Evolutionary conservation across 1,284 basidiomycete genomes (phyloP), one percentile per base, ranked within the genome.

Genomic region (Schizopora paradoxa): DNA sequence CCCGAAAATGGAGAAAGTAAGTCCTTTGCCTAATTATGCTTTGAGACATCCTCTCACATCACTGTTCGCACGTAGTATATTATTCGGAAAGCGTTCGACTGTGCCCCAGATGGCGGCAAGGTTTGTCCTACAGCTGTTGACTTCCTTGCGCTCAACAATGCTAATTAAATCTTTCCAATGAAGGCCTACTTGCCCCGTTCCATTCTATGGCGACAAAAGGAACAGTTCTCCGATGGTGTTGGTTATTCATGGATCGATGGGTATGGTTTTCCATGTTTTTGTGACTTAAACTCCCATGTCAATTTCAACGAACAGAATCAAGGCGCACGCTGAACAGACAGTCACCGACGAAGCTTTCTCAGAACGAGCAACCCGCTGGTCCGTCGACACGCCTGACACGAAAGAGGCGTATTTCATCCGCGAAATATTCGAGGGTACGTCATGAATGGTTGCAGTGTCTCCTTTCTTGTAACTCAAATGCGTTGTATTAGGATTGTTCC

Each of bases 241-340:
- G 96, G 96, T 22, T 99, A 99, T 70, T 96, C 91, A 36, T 99
- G 96, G 96, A 99, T 99, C 61, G 96, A 99, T 61, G 93, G 94
- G 80, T 87, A 61, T 39, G 74, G 57, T 11, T 25, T 16, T n/a
- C 34, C 23, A 28, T 8, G 13, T 34, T 13, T 31, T 23, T 22
- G 14, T 36, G 14, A 29, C 23, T 18, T 25, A 22, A 38, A 6
- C 14, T 40, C 18, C 39, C 11, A 21, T 47, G 2, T 34, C 29
- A 3, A 1, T 6, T 14, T 31, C 14, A 2, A 22, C 43, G 39
- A 49, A 41, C 55, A 89, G 89, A 40, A 91, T 99, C 54, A 99
- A 99, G 71, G 86, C 86, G 44, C 81, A 97, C 59, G 87, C 96
- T 5, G 84, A 76, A 32, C 57, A 73, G 4, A 63, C 72, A 40